phyloP scores from a whole-genome alignment of 441 rosid genomes.

The Populus hybrid region DNA sequence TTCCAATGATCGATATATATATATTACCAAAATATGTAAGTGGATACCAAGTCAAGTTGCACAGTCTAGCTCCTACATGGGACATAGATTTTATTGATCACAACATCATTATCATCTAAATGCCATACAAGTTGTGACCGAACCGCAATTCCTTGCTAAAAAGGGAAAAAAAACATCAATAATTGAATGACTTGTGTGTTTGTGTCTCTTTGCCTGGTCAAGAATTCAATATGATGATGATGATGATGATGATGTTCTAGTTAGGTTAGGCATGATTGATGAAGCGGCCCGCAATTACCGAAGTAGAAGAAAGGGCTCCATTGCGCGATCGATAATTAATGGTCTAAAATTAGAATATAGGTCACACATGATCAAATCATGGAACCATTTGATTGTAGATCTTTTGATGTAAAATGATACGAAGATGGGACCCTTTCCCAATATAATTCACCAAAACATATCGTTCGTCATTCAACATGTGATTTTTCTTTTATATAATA shows the following conservation, averaged over 20 bases:
- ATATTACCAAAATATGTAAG: too few species aligned
- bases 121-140: background rate
- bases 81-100: too few species aligned
- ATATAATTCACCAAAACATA: background rate
- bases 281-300: background rate
- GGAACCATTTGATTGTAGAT: background rate
- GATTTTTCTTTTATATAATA: background rate
- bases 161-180: background rate
- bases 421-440: background rate
- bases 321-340: too few species aligned
- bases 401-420: too few species aligned
- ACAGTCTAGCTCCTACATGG: too few species aligned
- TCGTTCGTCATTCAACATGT: background rate
- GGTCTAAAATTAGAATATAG: background rate
- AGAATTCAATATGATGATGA: background rate
- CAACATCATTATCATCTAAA: too few species aligned
- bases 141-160: background rate
- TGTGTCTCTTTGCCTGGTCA: background rate
- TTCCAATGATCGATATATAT: too few species aligned
- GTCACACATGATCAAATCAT: background rate
- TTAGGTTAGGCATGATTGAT: too few species aligned
- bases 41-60: too few species aligned
- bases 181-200: too few species aligned
- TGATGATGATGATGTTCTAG: background rate
- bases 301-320: background rate